phyloP scores from a whole-genome alignment of 2,329 filamentous ascomycete species.

The Diaporthe caulivora region DNA sequence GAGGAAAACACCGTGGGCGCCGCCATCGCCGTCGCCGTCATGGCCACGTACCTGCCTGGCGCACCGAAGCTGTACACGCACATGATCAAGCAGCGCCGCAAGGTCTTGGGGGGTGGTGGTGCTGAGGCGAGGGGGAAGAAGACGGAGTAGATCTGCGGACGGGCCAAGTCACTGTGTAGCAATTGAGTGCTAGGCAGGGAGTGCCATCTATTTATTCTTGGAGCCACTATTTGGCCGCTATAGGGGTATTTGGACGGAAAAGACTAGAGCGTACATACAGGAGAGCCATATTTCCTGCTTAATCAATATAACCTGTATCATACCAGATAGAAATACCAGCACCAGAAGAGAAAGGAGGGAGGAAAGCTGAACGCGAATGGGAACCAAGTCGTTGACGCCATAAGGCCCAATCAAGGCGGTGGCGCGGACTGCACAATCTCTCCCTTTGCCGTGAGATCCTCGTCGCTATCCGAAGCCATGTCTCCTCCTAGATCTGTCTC shows the following conservation, averaged over 20 bases:
- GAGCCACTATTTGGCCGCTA: not conserved
- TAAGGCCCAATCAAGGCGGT: not conserved
- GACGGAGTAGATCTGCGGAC: slow-evolving; percentile 48
- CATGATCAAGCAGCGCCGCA: slow-evolving; percentile 92
- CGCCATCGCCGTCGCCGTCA: slow-evolving; percentile 40
- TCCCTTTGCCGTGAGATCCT: not conserved
- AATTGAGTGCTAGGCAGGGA: no score
- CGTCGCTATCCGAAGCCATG: not conserved
- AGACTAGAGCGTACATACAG: not conserved
- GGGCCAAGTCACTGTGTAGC: not conserved
- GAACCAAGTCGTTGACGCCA: not conserved
- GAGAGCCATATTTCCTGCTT: not conserved
- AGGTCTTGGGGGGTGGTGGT: slow-evolving; percentile 72
- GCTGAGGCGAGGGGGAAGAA: slow-evolving; percentile 53
- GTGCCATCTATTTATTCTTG: slow-evolving; percentile 10
- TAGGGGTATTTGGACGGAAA: slow-evolving; percentile 34
- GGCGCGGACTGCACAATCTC: slow-evolving; percentile 4
- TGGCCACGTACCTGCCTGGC: slow-evolving; percentile 56
- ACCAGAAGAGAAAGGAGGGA: not conserved
- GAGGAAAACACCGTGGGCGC: slow-evolving; percentile 41
- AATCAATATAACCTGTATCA: slow-evolving; percentile 15
- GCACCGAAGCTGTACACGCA: slow-evolving; percentile 89
- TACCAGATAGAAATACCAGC: slow-evolving; percentile 26
- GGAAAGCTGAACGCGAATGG: not conserved
- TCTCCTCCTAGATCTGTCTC: not conserved